Base-by-base conservation (phyloP, 2,329 filamentous ascomycete species). In the Alternaria burnsii region DNA sequence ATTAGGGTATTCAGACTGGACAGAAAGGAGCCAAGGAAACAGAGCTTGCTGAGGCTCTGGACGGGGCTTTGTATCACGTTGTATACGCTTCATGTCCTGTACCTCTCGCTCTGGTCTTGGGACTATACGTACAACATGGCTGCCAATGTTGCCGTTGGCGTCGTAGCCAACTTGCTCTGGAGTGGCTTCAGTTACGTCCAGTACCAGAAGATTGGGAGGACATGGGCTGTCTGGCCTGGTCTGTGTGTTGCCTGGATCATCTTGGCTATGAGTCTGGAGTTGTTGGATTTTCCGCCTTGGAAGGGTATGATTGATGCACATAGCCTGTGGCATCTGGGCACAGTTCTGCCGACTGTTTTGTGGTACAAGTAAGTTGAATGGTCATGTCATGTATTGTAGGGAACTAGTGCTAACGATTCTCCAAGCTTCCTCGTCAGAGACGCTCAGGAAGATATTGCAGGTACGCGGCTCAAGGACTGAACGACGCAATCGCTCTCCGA, bases 61-160 rank as follows among this genome's bases (percentile, higher is more conserved):
- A 94, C 92, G 1, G 73, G 84, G 12, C 67, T 92, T 8, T 99
- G 95, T 76, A 76, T 87, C 26, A 65, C 80, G 14, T 80, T 97
- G 53, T 99, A 97, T 78, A 74, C 84, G 26, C 82, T 86, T 55
- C 95, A 99, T 76, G 88, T 97, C 48, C 86, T 83, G 46, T 99
- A 97, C 78, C 84, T 99, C 55, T 92, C 90, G 74, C 87, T 93
- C 69, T 92, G 94, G 83, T 83, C 85, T 18, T 99, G 95, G 91
- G 91, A 98, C 79, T 99, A 99, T 78, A 91, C 90, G 5, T 99
- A 99, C 82, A 99, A 99, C 77, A 98, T 99, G 93, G 88, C 91
- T 1, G 95, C 94, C 52, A 99, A 98, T 73, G 91, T 99, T 20
- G 88, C 86, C 3, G 87, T 91, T 11, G 95, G 95, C 4, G 83